Base-by-base conservation (phyloP, 495 filamentous ascomycete genomes). In the Annulohypoxylon moriforme region DNA sequence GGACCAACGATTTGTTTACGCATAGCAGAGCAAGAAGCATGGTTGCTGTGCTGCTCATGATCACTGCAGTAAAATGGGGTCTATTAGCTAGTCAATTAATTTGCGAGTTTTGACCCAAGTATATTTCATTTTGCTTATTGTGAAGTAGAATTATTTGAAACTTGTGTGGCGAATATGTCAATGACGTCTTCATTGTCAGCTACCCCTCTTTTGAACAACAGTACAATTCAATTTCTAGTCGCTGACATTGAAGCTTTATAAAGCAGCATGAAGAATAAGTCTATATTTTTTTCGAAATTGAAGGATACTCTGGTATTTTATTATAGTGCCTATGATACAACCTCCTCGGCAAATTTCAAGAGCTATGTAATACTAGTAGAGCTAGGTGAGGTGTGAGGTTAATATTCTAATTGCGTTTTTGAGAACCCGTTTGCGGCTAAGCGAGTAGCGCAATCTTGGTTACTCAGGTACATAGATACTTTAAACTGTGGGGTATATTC, bases 1-100 rank as follows among this genome's bases (percentile, higher is more conserved):
- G 69, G 71, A 73, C 56, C 56, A 60, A 57, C 1, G 38, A 40
- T 44, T 66, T 76, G 75, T 78, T 75, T 75, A 75, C 64, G 55
- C 67, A 69, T 67, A 56, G 61, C 64, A 25, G 63, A 67, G 64
- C 60, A 52, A 42, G 38, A 27, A 57, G 52, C 56, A 55, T 31
- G 50, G 42, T 58, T 20, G 56, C 63, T 40, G 33, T 34, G 50
- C 61, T 27, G 61, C 69, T 63, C 71, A 59, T 67, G 67, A 74
- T 62, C 60, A 73, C 58, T 71, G 67, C 64, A 49, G 29, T 67
- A 68, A 65, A 74, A 77, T 65, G 4, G 59, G 40, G 61, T 69
- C 56, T 56, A 67, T 16, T 60, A 55, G 67, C 67, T 70, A 69
- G 71, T 73, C 60, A 73, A 73, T 65, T 18, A 44, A 73, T 56